Conservation (phyloP, 352 stramenopile species). For the Pythium sp. region DNA sequence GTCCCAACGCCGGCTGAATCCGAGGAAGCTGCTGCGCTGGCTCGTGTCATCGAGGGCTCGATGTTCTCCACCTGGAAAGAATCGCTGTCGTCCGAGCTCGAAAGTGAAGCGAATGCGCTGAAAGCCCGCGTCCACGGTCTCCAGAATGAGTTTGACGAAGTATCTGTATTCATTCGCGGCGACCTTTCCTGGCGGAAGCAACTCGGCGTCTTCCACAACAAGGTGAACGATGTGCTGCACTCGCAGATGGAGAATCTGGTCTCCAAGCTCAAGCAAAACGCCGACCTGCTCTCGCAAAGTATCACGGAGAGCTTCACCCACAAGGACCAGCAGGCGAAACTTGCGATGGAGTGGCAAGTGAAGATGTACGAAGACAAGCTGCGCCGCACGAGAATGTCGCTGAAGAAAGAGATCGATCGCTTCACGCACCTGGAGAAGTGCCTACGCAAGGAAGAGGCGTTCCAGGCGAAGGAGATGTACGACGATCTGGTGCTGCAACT, state of each 20-base stretch:
- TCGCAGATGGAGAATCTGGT: conserved; percentile 22
- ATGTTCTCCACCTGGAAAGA: conserved; percentile 15
- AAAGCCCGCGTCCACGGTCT: conserved; percentile 31
- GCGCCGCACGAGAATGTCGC: conserved; percentile 39
- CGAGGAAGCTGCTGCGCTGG: conserved; percentile 3
- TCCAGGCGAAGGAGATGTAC: conserved; percentile 47
- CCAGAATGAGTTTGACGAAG: conserved; percentile 51
- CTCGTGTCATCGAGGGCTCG: conserved; percentile 12
- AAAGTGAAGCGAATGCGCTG: conserved; percentile 22
- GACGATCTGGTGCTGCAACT: conserved; percentile 44
- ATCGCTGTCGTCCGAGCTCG: conserved; percentile 9
- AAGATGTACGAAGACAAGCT: conserved; percentile 54
- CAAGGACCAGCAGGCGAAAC: conserved; percentile 30
- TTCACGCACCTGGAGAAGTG: conserved; percentile 61
- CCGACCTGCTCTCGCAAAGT: conserved; percentile 28
- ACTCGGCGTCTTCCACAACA: conserved; percentile 40
- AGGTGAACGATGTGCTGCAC: conserved; percentile 38
- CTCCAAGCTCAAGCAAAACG: conserved; percentile 28
- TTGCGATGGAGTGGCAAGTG: conserved; percentile 36
- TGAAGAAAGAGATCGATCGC: conserved; percentile 65
- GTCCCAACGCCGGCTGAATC: background rate
- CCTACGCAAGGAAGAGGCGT: conserved; percentile 53
- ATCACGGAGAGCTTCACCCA: conserved; percentile 38
- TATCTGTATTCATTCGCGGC: conserved; percentile 53
- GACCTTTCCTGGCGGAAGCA: conserved; percentile 68